Evolutionary conservation across 2,329 filamentous ascomycete genomes (phyloP).

Genomic region (Endoconidiophora laricicola): DNA sequence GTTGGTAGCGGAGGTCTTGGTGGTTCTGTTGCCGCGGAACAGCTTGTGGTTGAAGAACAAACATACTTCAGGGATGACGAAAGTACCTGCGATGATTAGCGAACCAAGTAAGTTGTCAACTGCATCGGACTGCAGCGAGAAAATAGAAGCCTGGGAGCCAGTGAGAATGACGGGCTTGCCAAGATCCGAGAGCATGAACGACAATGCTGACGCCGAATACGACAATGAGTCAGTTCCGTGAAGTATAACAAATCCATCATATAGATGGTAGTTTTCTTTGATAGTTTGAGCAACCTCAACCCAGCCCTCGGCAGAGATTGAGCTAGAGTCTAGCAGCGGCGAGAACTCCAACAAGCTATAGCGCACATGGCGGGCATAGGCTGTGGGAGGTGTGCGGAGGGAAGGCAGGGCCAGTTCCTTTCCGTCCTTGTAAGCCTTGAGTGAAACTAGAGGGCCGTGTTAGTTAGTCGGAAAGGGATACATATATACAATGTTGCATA

Average conservation of each 20-base stretch:
- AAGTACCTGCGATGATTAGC: conserved; percentile 78
- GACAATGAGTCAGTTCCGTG: conserved; percentile 83
- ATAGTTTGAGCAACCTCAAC: conserved; percentile 67
- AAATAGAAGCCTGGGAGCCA: conserved; percentile 69
- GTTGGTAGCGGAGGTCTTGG: conserved; percentile 72
- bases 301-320: conserved; percentile 76
- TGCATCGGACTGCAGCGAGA: conserved; percentile 78
- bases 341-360: conserved; percentile 76
- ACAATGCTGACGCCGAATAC: conserved; percentile 78
- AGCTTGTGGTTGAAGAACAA: conserved; percentile 88
- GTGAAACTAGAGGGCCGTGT: conserved; percentile 22
- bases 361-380: conserved; percentile 64
- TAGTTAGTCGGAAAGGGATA: too few relatives aligned
- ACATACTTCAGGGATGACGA: conserved; percentile 83
- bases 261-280: conserved; percentile 69
- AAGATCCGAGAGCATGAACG: conserved; percentile 82
- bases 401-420: conserved; percentile 40
- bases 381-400: conserved; percentile 62
- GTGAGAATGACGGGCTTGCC: conserved; percentile 86
- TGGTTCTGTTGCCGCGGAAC: conserved; percentile 74
- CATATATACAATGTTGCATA: too few relatives aligned
- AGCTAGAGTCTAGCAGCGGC: conserved; percentile 73
- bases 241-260: conserved; percentile 79
- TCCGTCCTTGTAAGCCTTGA: conserved; percentile 36
- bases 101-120: conserved; percentile 81